Base-by-base conservation (phyloP, 257 asterid genomes). In the Solanum pimpinellifolium region DNA sequence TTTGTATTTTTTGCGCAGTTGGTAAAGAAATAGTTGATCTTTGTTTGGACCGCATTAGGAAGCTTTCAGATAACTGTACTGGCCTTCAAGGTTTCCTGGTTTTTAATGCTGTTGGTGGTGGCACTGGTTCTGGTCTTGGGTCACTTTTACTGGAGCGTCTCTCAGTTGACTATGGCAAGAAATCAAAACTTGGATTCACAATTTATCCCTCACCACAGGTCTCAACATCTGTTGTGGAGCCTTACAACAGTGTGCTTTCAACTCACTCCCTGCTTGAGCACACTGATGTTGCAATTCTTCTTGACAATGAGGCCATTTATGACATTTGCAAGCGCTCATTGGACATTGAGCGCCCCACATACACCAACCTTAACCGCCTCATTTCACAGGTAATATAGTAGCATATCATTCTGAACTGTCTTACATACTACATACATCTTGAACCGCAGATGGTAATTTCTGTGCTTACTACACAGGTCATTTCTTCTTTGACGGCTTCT, bases 191-290 rank as follows among this genome's bases (percentile, higher is more conserved):
- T 37, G 90, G 90, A 18, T 88, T 88, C 86, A 88, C 90, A 56
- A 86, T 88, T 23, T 88, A 88, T 41, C 90, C 90, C 59, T 88
- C 90, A 5, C 90, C 90, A 52, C 90, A 82, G 74, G 90, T 88
- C 78, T 88, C 90, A 52, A 88, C 90, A 23, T 86, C 88, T 47
- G 90, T 88, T 9, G 90, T 88, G 78, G 90, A 88, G 75, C 90
- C 90, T 25, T 88, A 88, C 83, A 88, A 88, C 84, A 88, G 90
- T 86, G 90, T 88, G 6, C 90, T 88, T 8, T 88, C 90, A 9
- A 88, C 90, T 21, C 90, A 88, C 75, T 88, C 90, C 77, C 88
- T 88, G 25, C 90, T 88, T 23, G 90, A 88, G 86, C 90, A 88
- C 86, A 88, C 88, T 13, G 90, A 88, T 78, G 90, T 88, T 52